phyloP scores from a whole-genome alignment of 1,284 basidiomycete species.

The Ustilago tritici region DNA sequence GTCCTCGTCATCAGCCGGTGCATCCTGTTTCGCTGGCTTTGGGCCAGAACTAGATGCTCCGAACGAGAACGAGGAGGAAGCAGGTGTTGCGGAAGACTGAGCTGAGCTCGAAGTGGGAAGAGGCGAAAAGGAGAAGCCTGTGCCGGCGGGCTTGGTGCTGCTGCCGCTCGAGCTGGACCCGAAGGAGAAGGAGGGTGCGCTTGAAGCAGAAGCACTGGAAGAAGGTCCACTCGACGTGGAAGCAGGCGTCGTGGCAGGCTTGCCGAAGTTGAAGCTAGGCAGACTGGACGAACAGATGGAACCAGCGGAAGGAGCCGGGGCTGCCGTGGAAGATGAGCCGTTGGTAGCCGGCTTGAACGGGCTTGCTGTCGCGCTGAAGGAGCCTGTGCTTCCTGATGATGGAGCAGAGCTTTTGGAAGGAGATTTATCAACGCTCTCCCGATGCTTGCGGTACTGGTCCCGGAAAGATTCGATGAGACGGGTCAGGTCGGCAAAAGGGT shows the following conservation, averaged over 20 bases:
- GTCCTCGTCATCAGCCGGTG: not conserved
- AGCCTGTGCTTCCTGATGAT: constrained; percentile 4
- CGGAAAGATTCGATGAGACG: constrained; percentile 28
- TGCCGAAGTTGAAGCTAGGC: constrained; percentile 37
- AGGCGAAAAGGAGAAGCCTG: constrained; percentile 39
- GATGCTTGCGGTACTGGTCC: constrained; percentile 44
- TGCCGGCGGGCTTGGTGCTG: constrained; percentile 27
- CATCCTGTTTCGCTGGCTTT: not conserved
- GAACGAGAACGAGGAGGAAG: constrained; percentile 26
- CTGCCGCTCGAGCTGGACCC: constrained; percentile 13
- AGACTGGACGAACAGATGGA: constrained; percentile 15
- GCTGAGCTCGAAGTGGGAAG: constrained; percentile 16
- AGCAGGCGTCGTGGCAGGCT: constrained; percentile 18
- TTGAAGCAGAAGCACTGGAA: constrained; percentile 2
- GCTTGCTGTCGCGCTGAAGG: constrained; percentile 11
- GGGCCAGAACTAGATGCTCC: constrained; percentile 13
- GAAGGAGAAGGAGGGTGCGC: constrained; percentile 39
- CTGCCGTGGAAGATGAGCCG: constrained; percentile 9
- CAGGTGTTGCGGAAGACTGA: constrained; percentile 7
- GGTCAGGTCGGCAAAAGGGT: constrained; percentile 42
- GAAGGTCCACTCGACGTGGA: not conserved
- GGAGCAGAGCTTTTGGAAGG: constrained; percentile 5
- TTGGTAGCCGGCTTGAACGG: constrained; percentile 30
- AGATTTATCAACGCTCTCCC: constrained; percentile 13
- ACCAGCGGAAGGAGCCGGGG: constrained; percentile 5